These are phyloP conservation scores for Pinus tabuliformis DNA, from an alignment of 75 land plant genomes.

Conservation along the genomic window DNA sequence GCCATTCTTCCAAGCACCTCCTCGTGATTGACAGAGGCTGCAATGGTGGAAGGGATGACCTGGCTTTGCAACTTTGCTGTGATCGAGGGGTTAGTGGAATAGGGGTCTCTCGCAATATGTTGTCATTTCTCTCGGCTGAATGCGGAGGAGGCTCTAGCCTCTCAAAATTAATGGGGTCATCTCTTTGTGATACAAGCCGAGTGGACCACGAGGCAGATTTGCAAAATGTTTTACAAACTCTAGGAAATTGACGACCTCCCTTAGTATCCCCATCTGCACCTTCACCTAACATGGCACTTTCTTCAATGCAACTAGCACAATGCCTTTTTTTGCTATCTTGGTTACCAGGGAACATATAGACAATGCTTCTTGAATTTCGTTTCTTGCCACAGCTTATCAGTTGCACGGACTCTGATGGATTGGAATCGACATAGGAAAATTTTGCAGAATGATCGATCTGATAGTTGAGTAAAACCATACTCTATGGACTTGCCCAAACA, in stretches of 20 bases:
- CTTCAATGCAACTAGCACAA: constrained; percentile 6
- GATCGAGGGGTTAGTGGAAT: constrained; percentile 23
- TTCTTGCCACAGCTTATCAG: background rate
- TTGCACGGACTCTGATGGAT: background rate
- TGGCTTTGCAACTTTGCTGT: constrained; percentile 9
- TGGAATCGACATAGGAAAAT: background rate
- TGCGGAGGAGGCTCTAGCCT: background rate
- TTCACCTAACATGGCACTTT: constrained; percentile 13
- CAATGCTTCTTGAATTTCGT: background rate
- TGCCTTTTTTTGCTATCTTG: background rate
- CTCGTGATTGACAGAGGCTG: constrained; percentile 20
- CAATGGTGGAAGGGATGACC: constrained; percentile 20
- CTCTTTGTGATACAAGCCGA: constrained; percentile 23
- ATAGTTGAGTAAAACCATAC: background rate
- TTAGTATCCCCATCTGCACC: constrained; percentile 15
- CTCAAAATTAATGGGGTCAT: constrained; percentile 5
- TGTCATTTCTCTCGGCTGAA: background rate
- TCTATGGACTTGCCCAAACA: background rate
- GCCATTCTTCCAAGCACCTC: constrained; percentile 24
- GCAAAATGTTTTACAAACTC: constrained; percentile 17
- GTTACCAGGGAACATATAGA: background rate
- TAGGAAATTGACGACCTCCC: constrained; percentile 10
- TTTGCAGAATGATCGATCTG: background rate
- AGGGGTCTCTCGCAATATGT: constrained; percentile 1
- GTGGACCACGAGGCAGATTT: constrained; percentile 29